A percentile compares a stretch with the other conserved stretches of the same genome.
Evolutionary conservation across 345 rosid genomes (phyloP).

Genomic region (Euphorbia pulcherrima): DNA sequence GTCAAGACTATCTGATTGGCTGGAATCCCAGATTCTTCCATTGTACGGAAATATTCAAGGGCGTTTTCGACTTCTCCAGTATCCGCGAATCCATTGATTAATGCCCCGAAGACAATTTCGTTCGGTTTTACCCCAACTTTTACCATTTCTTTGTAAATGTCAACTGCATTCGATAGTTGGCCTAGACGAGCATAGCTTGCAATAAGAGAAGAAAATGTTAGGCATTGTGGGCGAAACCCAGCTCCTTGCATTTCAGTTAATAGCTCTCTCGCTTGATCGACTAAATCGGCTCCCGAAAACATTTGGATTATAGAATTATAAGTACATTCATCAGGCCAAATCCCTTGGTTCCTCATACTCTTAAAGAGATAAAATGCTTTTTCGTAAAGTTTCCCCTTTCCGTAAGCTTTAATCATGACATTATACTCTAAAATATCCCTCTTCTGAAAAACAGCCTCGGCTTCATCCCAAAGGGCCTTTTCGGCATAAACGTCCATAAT

Average conservation of each 20-base stretch:
- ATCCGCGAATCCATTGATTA: conserved; percentile 85
- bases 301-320: conserved; percentile 79
- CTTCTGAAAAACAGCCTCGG: conserved; percentile 57
- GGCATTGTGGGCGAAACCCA: conserved; percentile 59
- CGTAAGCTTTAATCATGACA: conserved; percentile 89
- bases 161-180: conserved; percentile 57
- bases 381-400: conserved; percentile 73
- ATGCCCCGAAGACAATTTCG: conserved; percentile 73
- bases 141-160: conserved; percentile 49
- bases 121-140: conserved; percentile 65
- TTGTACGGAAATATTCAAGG: conserved; percentile 48
- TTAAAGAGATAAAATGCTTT: conserved; percentile 74
- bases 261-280: conserved; percentile 58
- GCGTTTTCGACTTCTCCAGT: conserved; percentile 63
- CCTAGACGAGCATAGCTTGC: conserved; percentile 71
- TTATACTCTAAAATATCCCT: conserved; percentile 68
- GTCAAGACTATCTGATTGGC: conserved; percentile 74
- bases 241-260: conserved; percentile 64
- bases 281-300: conserved; percentile 69
- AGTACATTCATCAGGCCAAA: conserved; percentile 87
- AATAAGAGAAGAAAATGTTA: conserved; percentile 64
- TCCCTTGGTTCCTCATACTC: conserved; percentile 76
- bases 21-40: conserved; percentile 56
- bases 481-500: conserved; percentile 74
- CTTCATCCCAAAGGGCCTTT: conserved; percentile 76